Evolutionary conservation across 306 rosid species (phyloP), one percentile per base, ranked within the genome.

Genomic region (Phaseolus lunatus): DNA sequence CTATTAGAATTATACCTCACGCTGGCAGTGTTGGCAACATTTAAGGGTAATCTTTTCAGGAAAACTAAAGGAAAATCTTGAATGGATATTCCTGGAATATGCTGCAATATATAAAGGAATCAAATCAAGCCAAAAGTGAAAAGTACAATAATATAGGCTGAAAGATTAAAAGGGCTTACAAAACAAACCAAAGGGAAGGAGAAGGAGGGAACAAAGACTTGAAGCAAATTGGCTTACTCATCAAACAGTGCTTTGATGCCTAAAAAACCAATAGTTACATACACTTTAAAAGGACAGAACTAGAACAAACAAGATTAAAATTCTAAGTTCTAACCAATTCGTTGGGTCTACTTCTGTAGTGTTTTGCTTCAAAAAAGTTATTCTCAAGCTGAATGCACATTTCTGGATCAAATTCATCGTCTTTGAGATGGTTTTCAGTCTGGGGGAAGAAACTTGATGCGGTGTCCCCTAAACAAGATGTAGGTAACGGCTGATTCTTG

Each of bases 301-400:
- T 19, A 63, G 57, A 59, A 29, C 14, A 76, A 5, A 47, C 10
- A 7, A 70, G 10, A 63, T 5, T 27, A 71, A 26, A 72, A 64
- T 78, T 24, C 33, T 67, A 29, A 83, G 56, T 78, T 24, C 50
- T 78, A 43, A 83, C 86, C 80, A 83, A 47, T 74, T 83, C 77
- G 0, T 83, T 83, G 22, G 16, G 31, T 62, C 83, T 59, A 15
- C 0, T 3, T 67, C 6, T 22, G 11, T 11, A 1, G n/a, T 0
- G 3, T 26, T 54, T 73, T 10, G 69, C 45, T 26, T 66, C 5
- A 20, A 78, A 83, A 57, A 14, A 37, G 5, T 80, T 72, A 67
- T 78, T 78, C n/a, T 64, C 68, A 2, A 10, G 45, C 18, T 78
- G 53, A 39, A 78, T 29, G 68, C 20, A 78, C 20, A 58, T 78